These are phyloP conservation scores for Trichosanthes cucumerina DNA, from an alignment of 306 rosid genomes.

Conservation along the genomic window DNA sequence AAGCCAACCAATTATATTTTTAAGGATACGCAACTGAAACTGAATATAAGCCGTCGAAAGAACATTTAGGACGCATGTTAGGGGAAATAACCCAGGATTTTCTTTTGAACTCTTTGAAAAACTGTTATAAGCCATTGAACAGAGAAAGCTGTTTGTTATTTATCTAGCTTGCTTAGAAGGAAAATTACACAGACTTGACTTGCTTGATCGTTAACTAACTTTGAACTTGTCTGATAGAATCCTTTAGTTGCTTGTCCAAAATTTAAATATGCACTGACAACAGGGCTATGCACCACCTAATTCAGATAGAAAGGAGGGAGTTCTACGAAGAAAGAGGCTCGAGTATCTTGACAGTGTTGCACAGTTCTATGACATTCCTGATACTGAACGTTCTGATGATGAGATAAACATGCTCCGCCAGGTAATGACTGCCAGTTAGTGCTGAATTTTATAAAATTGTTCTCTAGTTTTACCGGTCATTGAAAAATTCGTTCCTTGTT, in stretches of 20 bases:
- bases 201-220: not conserved
- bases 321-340: constrained; percentile 82
- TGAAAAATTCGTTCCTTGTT: constrained; percentile 18
- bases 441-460: not conserved
- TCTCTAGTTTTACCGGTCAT: not conserved
- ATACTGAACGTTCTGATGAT: constrained; percentile 84
- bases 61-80: not conserved
- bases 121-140: not conserved
- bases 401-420: constrained; percentile 98
- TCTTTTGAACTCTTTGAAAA: not conserved
- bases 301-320: constrained; percentile 98
- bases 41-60: not conserved
- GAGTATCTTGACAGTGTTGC: constrained; percentile 89
- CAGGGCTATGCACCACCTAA: constrained; percentile 99
- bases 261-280: constrained; percentile 69
- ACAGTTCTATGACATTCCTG: constrained; percentile 80
- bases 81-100: not conserved
- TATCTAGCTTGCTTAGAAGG: not conserved
- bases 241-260: constrained; percentile 30
- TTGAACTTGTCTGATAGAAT: not conserved
- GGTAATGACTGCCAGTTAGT: constrained; percentile 32
- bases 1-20: not conserved
- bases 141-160: not conserved
- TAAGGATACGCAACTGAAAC: not conserved
- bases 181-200: not conserved